phyloP scores from a whole-genome alignment of 73 alveolate genomes.

The Tetrahymena thermophila region DNA sequence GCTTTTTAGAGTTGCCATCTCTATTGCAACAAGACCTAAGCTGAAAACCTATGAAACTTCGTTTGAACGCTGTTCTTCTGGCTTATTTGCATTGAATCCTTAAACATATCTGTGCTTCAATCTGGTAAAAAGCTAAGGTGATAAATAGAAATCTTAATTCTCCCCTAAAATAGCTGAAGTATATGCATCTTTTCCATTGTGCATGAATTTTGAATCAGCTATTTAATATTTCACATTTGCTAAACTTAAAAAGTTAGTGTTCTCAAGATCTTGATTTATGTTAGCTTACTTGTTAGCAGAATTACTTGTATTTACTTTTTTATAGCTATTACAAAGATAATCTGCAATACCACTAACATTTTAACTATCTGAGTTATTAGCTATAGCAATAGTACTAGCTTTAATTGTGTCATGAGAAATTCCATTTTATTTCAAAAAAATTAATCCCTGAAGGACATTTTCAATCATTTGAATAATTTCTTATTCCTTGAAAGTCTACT shows the following conservation, averaged over 20 bases:
- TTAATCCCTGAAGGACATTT: not conserved
- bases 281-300: not conserved
- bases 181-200: not conserved
- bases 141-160: not conserved
- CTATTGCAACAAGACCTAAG: not conserved
- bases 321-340: not conserved
- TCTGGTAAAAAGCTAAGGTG: not conserved
- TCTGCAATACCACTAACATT: not conserved
- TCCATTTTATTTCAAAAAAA: not conserved
- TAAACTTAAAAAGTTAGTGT: not conserved
- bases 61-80: not conserved
- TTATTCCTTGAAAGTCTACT: not conserved
- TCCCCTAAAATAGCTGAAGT: not conserved
- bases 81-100: not conserved
- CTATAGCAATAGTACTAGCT: not conserved
- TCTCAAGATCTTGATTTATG: not conserved
- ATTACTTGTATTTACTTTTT: not conserved
- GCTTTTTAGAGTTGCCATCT: not conserved
- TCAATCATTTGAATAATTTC: not conserved
- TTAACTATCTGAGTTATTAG: not conserved
- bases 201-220: not conserved
- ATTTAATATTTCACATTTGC: not conserved
- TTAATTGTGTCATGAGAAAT: not conserved
- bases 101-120: not conserved
- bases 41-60: not conserved